Conservation (phyloP, 495 filamentous ascomycete genomes). For the Xylaria longipes region DNA sequence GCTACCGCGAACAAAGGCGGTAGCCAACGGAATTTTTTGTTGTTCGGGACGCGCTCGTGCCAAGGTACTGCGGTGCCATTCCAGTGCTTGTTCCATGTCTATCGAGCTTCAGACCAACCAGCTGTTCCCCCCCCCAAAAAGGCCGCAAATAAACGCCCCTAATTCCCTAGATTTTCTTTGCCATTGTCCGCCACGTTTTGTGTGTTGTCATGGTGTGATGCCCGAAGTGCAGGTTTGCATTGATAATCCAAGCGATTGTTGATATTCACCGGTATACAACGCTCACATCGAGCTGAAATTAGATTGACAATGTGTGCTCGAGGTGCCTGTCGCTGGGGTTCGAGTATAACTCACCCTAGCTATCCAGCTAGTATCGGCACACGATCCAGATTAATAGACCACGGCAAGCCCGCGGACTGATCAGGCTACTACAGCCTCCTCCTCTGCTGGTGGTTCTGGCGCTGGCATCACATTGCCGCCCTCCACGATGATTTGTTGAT, state of each 20-base stretch:
- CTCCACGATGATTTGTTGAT: conserved; percentile 89
- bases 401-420: background rate
- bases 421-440: background rate
- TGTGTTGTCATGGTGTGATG: background rate
- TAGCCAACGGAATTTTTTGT: background rate
- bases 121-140: background rate
- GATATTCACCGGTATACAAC: background rate
- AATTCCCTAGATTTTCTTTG: background rate
- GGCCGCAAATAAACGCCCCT: background rate
- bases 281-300: background rate
- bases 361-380: conserved; percentile 8
- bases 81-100: background rate
- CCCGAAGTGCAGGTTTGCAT: background rate
- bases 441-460: conserved; percentile 14
- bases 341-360: background rate
- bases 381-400: background rate
- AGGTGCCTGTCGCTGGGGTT: background rate
- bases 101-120: background rate
- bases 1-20: background rate
- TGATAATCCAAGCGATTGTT: background rate
- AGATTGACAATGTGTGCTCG: background rate
- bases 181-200: background rate
- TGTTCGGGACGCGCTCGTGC: background rate
- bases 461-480: conserved; percentile 67
- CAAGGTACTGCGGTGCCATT: background rate